Evolutionary conservation across 805 yeast species (phyloP), one percentile per base, ranked within the genome.

Genomic region (Saccharomycopsis amapae): DNA sequence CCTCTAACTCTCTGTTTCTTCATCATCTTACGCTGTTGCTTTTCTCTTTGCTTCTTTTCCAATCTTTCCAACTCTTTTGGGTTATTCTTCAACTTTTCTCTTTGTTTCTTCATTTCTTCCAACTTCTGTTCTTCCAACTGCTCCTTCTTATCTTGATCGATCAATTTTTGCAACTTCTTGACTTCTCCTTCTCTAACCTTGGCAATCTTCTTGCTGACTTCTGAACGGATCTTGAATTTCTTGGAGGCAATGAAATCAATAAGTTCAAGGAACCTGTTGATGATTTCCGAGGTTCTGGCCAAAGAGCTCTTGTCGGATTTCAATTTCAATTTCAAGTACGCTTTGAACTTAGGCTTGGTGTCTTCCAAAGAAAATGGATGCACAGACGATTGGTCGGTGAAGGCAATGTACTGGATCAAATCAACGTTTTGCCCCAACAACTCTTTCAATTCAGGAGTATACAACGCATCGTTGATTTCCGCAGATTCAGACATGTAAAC

Each of bases 401-500:
- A 71, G 36, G 94, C 81, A 51, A 93, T 60, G 58, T 62, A 83
- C 58, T 79, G 77, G 58, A 93, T 65, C 12, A 50, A 17, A 10
- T 44, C 48, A 5, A 18, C 22, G 49, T 76, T 65, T 4, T 67
- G 58, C 23, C 66, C 68, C 49, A 78, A 59, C 25, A 76, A 65
- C 26, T 68, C 68, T 24, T 67, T 64, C 44, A 81, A 60, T 39
- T 72, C 70, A n/a, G 60, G 68, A 53, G 57, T 54, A 54, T 73
- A 71, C 43, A 85, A 66, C 48, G 76, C 67, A 4, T 78, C 86
- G 54, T 81, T 87, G 67, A 85, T 71, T 62, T 90, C 97, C 51
- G 79, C 72, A 47, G 78, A 78, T 70, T 93, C 99, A 56, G 84
- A 71, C 97, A 93, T 89, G 66, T 77, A 86, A 23, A 86, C 95